Percentiles rank a stretch among this genome's conserved stretches.
phyloP scores from a whole-genome alignment of 2,329 filamentous ascomycete species.

The Aspergillus ochraceus region DNA sequence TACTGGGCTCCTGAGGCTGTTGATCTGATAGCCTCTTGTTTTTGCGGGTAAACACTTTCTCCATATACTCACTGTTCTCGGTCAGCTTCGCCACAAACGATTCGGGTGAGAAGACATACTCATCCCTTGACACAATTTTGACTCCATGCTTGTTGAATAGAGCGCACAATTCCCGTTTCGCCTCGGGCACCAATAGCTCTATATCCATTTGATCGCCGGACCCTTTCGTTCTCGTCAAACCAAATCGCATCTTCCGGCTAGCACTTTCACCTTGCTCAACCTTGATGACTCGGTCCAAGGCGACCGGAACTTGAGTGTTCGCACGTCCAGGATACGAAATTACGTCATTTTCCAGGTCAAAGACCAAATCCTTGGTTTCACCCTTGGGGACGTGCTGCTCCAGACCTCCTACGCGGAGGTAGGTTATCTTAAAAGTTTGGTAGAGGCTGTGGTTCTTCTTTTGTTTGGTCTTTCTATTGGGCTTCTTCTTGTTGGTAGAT shows the following conservation, averaged over 20 bases:
- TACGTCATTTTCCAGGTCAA: not conserved
- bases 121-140: constrained; percentile 19
- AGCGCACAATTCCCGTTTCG: constrained; percentile 22
- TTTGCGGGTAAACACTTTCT: constrained; percentile 27
- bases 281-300: constrained; percentile 23
- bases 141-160: constrained; percentile 13
- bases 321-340: not conserved
- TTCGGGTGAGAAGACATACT: constrained; percentile 23
- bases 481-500: not conserved
- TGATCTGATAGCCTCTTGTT: not conserved
- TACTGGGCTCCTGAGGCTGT: constrained; percentile 16
- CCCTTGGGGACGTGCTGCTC: not conserved
- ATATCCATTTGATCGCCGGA: constrained; percentile 25
- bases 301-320: constrained; percentile 7
- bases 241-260: constrained; percentile 32
- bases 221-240: constrained; percentile 22
- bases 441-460: not conserved
- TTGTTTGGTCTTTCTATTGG: not conserved
- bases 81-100: constrained; percentile 8
- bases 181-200: constrained; percentile 25
- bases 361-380: not conserved
- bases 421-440: not conserved
- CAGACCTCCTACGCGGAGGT: not conserved
- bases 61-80: constrained; percentile 32
- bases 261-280: constrained; percentile 18